Percentiles rank a stretch among this genome's conserved stretches.
These are phyloP conservation scores for Cryptococcus jaspeensis DNA, from an alignment of 1,284 basidiomycete species.

Conservation along the genomic window DNA sequence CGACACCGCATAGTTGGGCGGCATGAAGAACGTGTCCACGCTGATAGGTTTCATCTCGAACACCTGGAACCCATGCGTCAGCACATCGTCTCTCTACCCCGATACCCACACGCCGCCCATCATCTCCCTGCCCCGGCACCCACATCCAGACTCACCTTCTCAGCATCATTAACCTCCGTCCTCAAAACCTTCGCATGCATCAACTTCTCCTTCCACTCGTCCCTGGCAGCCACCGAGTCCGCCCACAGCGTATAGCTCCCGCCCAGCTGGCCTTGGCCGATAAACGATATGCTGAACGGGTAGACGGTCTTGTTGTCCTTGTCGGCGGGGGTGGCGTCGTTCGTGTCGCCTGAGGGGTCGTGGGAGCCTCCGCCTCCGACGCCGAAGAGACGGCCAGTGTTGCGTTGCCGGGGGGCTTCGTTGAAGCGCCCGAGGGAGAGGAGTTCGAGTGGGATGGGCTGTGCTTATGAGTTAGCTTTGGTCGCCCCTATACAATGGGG, in stretches of 20 bases:
- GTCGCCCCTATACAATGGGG: background rate
- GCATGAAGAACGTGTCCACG: conserved; percentile 76
- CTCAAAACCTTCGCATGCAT: conserved; percentile 83
- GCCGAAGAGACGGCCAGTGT: conserved; percentile 37
- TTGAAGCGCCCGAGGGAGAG: conserved; percentile 76
- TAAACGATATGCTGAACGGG: conserved; percentile 70
- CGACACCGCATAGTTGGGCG: conserved; percentile 57
- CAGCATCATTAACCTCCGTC: conserved; percentile 81
- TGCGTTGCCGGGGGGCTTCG: conserved; percentile 49
- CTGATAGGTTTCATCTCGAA: conserved; percentile 86
- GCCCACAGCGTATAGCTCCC: conserved; percentile 83
- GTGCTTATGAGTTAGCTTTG: background rate
- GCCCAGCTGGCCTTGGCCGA: conserved; percentile 77
- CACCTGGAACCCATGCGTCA: conserved; percentile 45
- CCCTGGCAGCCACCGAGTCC: conserved; percentile 68
- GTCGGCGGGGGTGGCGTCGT: background rate
- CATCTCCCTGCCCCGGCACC: background rate
- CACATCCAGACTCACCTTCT: conserved; percentile 59
- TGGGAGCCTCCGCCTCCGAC: conserved; percentile 32
- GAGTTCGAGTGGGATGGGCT: conserved; percentile 88
- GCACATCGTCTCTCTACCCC: background rate
- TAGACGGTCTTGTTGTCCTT: conserved; percentile 54
- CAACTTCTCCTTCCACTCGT: conserved; percentile 85
- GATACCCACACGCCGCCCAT: background rate
- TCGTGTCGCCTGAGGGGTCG: conserved; percentile 6